Conservation (phyloP, 331 rosid genomes). For the Rosa hybrid region DNA sequence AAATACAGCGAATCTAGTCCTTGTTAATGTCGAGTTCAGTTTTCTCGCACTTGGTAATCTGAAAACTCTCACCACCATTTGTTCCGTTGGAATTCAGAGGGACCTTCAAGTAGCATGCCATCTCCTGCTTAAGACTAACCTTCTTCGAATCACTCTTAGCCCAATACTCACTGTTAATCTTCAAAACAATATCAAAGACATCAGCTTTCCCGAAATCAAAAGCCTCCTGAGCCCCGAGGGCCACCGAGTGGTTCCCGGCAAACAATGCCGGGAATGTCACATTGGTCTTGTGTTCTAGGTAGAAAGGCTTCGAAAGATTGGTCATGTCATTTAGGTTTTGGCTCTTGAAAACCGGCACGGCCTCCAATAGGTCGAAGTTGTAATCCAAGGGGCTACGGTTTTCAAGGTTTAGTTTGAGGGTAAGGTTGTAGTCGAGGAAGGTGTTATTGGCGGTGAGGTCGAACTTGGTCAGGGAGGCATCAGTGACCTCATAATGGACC, state of each 20-base stretch:
- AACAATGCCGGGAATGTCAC: neutral
- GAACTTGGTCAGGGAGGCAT: constrained; percentile 17
- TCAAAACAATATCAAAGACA: neutral
- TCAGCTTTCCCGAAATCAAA: neutral
- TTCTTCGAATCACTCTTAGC: neutral
- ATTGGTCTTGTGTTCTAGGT: neutral
- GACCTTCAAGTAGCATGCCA: constrained; percentile 11
- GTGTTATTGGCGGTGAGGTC: neutral
- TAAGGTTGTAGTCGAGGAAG: constrained; percentile 7
- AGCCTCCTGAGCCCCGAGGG: neutral
- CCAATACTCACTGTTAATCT: neutral
- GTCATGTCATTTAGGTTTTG: neutral
- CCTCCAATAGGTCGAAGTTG: constrained; percentile 1
- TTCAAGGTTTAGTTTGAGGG: neutral
- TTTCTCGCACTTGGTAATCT: neutral
- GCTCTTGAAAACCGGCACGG: neutral
- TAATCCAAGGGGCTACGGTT: constrained; percentile 18
- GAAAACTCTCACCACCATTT: neutral
- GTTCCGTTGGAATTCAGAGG: neutral
- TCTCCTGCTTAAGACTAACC: neutral
- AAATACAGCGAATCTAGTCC: neutral
- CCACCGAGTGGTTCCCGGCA: neutral
- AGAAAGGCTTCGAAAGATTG: neutral
- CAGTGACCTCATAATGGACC: constrained; percentile 5
- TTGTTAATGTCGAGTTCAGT: neutral